These are phyloP conservation scores for Stagonosporopsis chrysanthemi DNA, from an alignment of 2,329 filamentous ascomycete genomes.

Conservation along the genomic window DNA sequence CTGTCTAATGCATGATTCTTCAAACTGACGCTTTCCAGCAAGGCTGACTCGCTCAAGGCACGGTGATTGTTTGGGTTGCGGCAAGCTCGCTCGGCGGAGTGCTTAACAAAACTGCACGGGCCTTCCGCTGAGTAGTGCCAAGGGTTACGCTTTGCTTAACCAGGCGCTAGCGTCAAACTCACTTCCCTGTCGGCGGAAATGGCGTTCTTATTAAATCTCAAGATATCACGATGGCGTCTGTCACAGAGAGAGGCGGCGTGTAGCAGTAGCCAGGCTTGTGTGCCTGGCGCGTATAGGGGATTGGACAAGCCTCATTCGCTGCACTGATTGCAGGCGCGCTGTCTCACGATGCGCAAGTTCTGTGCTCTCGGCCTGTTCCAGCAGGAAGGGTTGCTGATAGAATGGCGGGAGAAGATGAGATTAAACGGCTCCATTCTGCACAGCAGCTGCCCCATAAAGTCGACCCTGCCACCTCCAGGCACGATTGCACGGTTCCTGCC, in stretches of 20 bases:
- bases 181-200: slow-evolving; percentile 15
- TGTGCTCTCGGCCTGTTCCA: not conserved
- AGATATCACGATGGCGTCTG: slow-evolving; percentile 14
- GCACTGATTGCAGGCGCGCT: not conserved
- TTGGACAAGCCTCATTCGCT: not conserved
- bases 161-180: slow-evolving; percentile 12
- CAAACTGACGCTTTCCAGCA: not conserved
- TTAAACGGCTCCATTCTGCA: slow-evolving; percentile 8
- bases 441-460: slow-evolving; percentile 9
- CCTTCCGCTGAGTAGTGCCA: slow-evolving; percentile 4
- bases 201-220: slow-evolving; percentile 4
- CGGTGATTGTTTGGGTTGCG: not conserved
- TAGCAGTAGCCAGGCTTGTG: slow-evolving; percentile 10
- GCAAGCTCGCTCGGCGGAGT: not conserved
- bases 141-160: slow-evolving; percentile 2
- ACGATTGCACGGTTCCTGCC: not conserved
- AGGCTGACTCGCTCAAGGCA: not conserved
- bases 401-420: slow-evolving; percentile 19
- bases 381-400: slow-evolving; percentile 9
- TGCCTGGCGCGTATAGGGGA: not conserved
- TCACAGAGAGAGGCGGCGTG: slow-evolving; percentile 14
- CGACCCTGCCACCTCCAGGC: slow-evolving; percentile 3
- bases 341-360: slow-evolving; percentile 13
- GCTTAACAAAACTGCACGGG: not conserved
- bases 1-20: not conserved